Evolutionary conservation across 129 eudicot genomes (phyloP).

Genomic region (Lactuca saligna): DNA sequence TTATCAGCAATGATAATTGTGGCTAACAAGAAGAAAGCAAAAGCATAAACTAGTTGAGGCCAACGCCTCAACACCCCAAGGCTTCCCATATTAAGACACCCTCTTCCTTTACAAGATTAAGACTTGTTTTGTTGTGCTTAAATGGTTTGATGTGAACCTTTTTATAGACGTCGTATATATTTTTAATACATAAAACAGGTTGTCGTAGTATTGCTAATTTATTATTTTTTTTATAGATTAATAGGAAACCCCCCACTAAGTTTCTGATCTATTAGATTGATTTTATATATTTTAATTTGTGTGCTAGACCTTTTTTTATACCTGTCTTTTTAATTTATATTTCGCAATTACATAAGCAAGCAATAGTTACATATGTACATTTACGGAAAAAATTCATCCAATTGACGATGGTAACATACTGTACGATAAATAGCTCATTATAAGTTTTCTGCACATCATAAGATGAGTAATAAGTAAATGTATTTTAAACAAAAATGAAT

Average conservation of each 20-base stretch:
- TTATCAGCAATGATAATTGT: slow-evolving; percentile 21
- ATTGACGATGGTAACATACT: neutral
- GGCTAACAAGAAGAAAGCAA: slow-evolving; percentile 23
- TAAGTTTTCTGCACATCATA: too few species aligned
- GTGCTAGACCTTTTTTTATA: neutral
- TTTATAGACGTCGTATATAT: slow-evolving; percentile 6
- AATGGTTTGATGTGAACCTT: slow-evolving; percentile 4
- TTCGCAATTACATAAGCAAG: neutral
- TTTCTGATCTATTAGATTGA: neutral
- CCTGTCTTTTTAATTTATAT: too few species aligned
- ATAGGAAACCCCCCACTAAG: neutral
- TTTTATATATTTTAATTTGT: too few species aligned
- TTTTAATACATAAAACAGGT: slow-evolving; percentile 16
- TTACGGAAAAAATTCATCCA: neutral
- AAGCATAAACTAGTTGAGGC: slow-evolving; percentile 28
- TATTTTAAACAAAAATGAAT: too few species aligned
- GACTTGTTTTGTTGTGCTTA: neutral
- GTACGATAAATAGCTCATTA: neutral
- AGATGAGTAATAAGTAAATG: too few species aligned
- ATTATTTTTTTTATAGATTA: neutral
- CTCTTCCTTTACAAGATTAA: slow-evolving; percentile 2
- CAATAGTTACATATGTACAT: neutral
- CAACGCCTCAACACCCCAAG: slow-evolving; percentile 23
- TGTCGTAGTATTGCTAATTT: slow-evolving; percentile 1
- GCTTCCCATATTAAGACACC: slow-evolving; percentile 8